Conservation (phyloP, 2,329 filamentous ascomycete genomes). For the Trichoderma polysporum region DNA sequence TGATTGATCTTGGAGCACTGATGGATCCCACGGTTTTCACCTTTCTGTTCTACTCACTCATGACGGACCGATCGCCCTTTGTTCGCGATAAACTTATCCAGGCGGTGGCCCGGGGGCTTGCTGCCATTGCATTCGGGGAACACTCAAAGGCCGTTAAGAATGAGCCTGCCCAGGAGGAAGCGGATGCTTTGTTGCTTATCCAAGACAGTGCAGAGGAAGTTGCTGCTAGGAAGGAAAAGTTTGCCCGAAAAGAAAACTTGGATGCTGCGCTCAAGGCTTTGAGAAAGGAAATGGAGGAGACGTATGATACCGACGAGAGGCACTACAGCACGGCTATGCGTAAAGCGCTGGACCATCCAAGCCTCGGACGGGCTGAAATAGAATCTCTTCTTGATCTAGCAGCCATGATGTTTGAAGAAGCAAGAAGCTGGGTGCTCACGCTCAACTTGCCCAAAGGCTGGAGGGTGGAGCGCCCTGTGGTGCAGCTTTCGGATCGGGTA, state of each 20-base stretch:
- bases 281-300: conserved; percentile 46
- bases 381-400: conserved; percentile 46
- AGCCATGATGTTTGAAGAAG: conserved; percentile 48
- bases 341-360: conserved; percentile 42
- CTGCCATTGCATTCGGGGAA: conserved; percentile 64
- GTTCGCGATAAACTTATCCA: conserved; percentile 61
- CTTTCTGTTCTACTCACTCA: conserved; percentile 57
- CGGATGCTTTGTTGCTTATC: conserved; percentile 41
- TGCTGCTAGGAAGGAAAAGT: conserved; percentile 61
- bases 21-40: conserved; percentile 54
- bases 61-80: conserved; percentile 63
- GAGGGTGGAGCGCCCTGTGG: conserved; percentile 38
- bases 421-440: conserved; percentile 43
- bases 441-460: conserved; percentile 43
- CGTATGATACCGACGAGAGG: conserved; percentile 38
- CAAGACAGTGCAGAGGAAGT: conserved; percentile 49
- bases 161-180: conserved; percentile 39
- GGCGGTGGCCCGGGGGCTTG: conserved; percentile 58
- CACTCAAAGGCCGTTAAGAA: conserved; percentile 47
- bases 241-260: conserved; percentile 63
- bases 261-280: conserved; percentile 52
- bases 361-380: conserved; percentile 42
- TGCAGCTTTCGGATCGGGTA: conserved; percentile 39
- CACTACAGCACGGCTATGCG: conserved; percentile 45
- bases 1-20: conserved; percentile 63